phyloP scores from a whole-genome alignment of 208 protist species.

The Plasmodiophora brassicae region DNA sequence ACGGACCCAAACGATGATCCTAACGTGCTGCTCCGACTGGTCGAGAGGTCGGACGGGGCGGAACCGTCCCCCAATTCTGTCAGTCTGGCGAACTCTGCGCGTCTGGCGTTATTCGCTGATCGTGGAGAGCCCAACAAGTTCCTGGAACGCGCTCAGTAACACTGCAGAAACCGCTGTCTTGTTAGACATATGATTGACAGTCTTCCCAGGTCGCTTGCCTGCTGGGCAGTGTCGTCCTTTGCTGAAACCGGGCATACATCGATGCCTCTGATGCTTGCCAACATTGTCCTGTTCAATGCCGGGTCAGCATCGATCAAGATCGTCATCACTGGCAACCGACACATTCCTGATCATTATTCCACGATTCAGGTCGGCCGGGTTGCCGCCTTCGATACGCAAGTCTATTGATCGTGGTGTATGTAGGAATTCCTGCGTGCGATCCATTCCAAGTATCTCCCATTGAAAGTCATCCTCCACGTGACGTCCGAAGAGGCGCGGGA shows the following conservation, averaged over 20 bases:
- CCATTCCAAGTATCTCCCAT: background rate
- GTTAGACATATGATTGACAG: background rate
- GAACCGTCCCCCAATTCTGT: conserved; percentile 25
- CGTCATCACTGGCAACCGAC: background rate
- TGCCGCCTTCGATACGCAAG: background rate
- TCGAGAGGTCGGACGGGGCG: conserved; percentile 13
- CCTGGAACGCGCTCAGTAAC: background rate
- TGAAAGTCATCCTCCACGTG: background rate
- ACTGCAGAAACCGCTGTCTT: background rate
- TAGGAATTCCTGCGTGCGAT: background rate
- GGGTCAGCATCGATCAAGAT: background rate
- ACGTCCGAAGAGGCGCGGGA: background rate
- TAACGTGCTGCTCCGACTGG: background rate
- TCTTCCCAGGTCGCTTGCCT: background rate
- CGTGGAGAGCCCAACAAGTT: background rate
- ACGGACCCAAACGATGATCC: conserved; percentile 10
- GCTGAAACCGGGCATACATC: background rate
- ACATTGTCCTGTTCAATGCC: background rate
- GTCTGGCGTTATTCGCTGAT: background rate
- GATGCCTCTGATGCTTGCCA: background rate
- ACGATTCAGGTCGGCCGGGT: background rate
- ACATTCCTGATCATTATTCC: background rate
- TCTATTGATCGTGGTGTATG: background rate
- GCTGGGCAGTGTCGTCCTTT: background rate
- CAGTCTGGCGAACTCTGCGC: background rate